Evolutionary conservation across 2,329 filamentous ascomycete genomes (phyloP).

Genomic region (Trichoderma pleuroti): DNA sequence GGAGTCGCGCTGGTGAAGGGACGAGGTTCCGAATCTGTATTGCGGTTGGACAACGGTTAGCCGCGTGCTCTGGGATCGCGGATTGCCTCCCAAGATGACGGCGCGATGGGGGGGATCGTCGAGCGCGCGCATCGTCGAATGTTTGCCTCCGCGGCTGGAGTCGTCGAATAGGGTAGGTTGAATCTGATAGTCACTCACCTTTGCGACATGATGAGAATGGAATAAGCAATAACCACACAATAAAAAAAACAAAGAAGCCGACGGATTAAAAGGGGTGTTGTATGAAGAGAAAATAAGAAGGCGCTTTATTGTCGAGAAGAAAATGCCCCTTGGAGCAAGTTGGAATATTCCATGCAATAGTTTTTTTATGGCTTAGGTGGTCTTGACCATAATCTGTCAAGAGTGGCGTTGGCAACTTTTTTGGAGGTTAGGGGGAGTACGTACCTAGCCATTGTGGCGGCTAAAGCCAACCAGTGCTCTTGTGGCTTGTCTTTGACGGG

Average conservation of each 20-base stretch:
- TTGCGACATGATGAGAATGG: slow-evolving; percentile 32
- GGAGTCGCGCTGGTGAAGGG: slow-evolving; percentile 70
- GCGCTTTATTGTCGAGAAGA: neutral
- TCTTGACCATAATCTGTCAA: slow-evolving; percentile 15
- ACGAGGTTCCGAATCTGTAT: slow-evolving; percentile 61
- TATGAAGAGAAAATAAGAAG: neutral
- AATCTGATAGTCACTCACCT: slow-evolving; percentile 27
- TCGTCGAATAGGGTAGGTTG: neutral
- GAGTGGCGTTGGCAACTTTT: slow-evolving; percentile 13
- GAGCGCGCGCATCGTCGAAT: slow-evolving; percentile 1
- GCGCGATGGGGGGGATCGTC: neutral
- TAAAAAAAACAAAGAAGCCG: neutral
- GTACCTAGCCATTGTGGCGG: slow-evolving; percentile 5
- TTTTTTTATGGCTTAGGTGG: slow-evolving; percentile 21
- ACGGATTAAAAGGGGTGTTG: neutral
- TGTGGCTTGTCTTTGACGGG: neutral
- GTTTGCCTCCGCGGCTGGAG: neutral
- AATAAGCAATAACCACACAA: neutral
- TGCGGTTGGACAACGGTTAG: neutral
- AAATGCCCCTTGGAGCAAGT: slow-evolving; percentile 3
- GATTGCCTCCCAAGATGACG: neutral
- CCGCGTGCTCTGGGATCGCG: neutral
- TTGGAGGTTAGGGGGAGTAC: slow-evolving; percentile 10
- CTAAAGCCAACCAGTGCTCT: neutral
- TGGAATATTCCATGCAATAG: neutral